Percentiles rank a stretch among this genome's conserved stretches.
Evolutionary conservation across 2,329 filamentous ascomycete species (phyloP).

Genomic region (Rhinocladiella mackenziei): DNA sequence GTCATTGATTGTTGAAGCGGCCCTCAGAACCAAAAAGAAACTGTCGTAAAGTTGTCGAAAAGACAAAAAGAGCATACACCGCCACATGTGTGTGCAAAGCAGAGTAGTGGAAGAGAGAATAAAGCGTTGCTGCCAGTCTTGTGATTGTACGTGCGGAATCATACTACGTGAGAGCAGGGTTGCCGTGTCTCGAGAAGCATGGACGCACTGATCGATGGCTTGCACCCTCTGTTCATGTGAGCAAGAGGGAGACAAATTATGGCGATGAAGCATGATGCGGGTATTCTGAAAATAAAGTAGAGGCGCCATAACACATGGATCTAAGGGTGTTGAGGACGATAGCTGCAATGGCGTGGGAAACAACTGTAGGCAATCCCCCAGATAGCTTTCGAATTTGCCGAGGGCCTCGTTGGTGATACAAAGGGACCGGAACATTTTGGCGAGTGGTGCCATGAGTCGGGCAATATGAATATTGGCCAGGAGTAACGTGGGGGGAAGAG

Average conservation of each 20-base stretch:
- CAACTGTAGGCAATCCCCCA: conserved; percentile 66
- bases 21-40: conserved; percentile 68
- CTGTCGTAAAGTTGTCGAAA: conserved; percentile 68
- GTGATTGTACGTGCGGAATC: conserved; percentile 37
- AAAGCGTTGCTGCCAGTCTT: conserved; percentile 48
- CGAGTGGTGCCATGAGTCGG: conserved; percentile 69
- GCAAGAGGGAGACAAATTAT: conserved; percentile 75
- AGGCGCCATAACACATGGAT: conserved; percentile 69
- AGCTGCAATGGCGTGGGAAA: conserved; percentile 74
- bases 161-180: conserved; percentile 67
- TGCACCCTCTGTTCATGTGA: conserved; percentile 60
- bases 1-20: conserved; percentile 66
- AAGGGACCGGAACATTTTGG: conserved; percentile 65
- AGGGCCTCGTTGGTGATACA: conserved; percentile 64
- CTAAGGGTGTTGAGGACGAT: conserved; percentile 61
- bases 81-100: conserved; percentile 80
- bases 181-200: conserved; percentile 72
- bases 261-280: conserved; percentile 79
- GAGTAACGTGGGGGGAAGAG: conserved; percentile 45
- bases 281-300: conserved; percentile 76
- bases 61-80: conserved; percentile 75
- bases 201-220: conserved; percentile 73
- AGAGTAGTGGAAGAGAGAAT: conserved; percentile 68
- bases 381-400: conserved; percentile 75
- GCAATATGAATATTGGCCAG: conserved; percentile 77